These are phyloP conservation scores for Colletotrichum agaves DNA, from an alignment of 2,329 filamentous ascomycete genomes.

Conservation along the genomic window DNA sequence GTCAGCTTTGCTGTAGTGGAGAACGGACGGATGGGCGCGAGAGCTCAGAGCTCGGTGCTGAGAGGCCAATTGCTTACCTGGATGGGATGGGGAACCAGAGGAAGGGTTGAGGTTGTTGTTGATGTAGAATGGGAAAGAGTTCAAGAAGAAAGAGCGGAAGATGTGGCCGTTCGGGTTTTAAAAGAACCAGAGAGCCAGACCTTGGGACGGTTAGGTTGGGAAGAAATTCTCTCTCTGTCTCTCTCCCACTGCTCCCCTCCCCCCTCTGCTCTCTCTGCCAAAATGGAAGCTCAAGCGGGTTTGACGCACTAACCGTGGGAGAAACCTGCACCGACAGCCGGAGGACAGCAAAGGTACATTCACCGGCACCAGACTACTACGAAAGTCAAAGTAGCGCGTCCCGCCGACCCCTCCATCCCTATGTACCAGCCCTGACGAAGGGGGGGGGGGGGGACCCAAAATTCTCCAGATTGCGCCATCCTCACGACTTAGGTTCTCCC, in stretches of 20 bases:
- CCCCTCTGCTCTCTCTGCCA: slow-evolving; percentile 4
- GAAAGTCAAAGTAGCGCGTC: slow-evolving; percentile 14
- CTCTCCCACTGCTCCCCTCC: too few relatives aligned
- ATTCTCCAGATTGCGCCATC: slow-evolving; percentile 38
- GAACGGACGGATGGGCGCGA: not conserved
- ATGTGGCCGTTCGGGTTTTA: slow-evolving; percentile 37
- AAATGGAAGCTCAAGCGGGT: slow-evolving; percentile 30
- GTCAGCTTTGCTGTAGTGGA: slow-evolving; percentile 18
- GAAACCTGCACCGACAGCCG: slow-evolving; percentile 31
- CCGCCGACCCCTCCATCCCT: slow-evolving; percentile 30
- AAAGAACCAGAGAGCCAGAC: slow-evolving; percentile 32
- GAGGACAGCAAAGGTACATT: slow-evolving; percentile 19
- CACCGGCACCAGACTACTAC: not conserved
- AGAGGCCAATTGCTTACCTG: slow-evolving; percentile 20
- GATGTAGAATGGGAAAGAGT: slow-evolving; percentile 27
- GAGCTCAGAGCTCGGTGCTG: slow-evolving; percentile 3
- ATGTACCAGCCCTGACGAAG: slow-evolving; percentile 34
- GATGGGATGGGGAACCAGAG: not conserved
- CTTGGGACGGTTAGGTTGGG: slow-evolving; percentile 31
- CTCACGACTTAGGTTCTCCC: slow-evolving; percentile 22
- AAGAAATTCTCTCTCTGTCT: slow-evolving; percentile 24
- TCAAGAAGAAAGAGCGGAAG: slow-evolving; percentile 19
- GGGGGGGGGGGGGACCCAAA: slow-evolving; percentile 27
- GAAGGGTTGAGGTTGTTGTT: not conserved
- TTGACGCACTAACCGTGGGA: slow-evolving; percentile 34